Conservation (phyloP, 108 stramenopile genomes). For the Phaeodactylum tricornutum region DNA sequence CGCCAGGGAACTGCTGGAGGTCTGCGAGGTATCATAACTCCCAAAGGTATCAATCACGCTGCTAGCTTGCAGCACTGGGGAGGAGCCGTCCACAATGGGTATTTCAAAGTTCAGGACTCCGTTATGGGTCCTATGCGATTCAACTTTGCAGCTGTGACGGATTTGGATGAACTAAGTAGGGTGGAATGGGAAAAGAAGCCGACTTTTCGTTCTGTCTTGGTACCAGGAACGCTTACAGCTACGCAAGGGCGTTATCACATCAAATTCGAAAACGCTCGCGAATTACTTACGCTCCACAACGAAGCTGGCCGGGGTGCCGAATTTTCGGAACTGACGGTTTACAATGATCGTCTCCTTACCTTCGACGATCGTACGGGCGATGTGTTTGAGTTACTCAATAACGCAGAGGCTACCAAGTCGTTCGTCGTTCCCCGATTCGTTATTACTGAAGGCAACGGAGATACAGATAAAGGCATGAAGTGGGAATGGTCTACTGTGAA, state of each 20-base stretch:
- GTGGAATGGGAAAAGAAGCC: slow-evolving; percentile 53
- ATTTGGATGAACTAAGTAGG: slow-evolving; percentile 70
- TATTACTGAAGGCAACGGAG: slow-evolving; percentile 87
- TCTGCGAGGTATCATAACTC: no score
- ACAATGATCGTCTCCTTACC: slow-evolving; percentile 72
- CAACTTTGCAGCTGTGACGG: slow-evolving; percentile 78
- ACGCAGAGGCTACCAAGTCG: slow-evolving; percentile 38
- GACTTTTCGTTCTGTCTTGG: slow-evolving; percentile 48
- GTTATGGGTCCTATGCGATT: slow-evolving; percentile 40
- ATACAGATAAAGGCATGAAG: slow-evolving; percentile 93
- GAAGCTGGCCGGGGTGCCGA: slow-evolving; percentile 94
- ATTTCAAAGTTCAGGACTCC: slow-evolving; percentile 43
- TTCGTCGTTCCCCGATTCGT: slow-evolving; percentile 86
- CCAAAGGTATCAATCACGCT: not conserved
- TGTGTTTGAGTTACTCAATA: slow-evolving; percentile 88
- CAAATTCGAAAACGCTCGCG: slow-evolving; percentile 37
- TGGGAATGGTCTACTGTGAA: slow-evolving; percentile 95
- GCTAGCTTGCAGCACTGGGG: slow-evolving; percentile 12
- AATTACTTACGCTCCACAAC: slow-evolving; percentile 77
- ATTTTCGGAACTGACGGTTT: slow-evolving; percentile 80
- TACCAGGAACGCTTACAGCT: slow-evolving; percentile 57
- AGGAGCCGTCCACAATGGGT: slow-evolving; percentile 64
- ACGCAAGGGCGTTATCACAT: slow-evolving; percentile 32
- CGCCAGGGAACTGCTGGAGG: slow-evolving; percentile 5
- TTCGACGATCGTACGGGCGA: slow-evolving; percentile 94